A percentile compares a stretch with the other conserved stretches of the same genome.
Conservation (phyloP, 163 green algal species). For the Prototheca wickerhamii region DNA sequence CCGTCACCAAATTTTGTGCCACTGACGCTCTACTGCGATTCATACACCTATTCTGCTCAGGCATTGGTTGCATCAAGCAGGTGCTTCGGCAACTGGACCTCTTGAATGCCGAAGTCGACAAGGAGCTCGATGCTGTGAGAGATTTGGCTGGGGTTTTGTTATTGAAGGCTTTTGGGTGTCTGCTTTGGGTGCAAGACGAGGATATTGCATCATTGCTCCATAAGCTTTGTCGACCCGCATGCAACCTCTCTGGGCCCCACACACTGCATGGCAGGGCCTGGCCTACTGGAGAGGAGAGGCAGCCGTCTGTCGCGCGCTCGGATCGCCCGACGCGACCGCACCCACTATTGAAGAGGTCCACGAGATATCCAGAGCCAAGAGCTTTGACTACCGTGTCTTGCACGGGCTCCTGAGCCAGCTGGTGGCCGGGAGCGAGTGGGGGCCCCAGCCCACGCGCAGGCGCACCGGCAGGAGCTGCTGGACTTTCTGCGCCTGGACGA, state of each 20-base stretch:
- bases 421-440: constrained; percentile 1
- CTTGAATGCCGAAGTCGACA: constrained; percentile 4
- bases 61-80: not conserved
- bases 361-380: constrained; percentile 45
- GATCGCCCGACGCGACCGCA: constrained; percentile 3
- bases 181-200: no score
- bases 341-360: constrained; percentile 43
- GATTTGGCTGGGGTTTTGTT: no score
- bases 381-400: constrained; percentile 66
- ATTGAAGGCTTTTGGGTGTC: no score
- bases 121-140: constrained; percentile 12
- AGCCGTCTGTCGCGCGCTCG: constrained; percentile 27
- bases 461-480: no score
- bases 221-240: no score
- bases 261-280: constrained; percentile 35
- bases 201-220: no score
- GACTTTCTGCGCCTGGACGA: constrained; percentile 57
- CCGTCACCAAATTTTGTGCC: no score
- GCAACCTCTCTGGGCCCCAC: constrained; percentile 4
- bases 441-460: no score
- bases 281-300: constrained; percentile 60
- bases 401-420: constrained; percentile 33
- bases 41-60: no score
- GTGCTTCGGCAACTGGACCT: constrained; percentile 11
- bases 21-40: no score